phyloP scores from a whole-genome alignment of 2,329 filamentous ascomycete species.

The Daldinia sp. region DNA sequence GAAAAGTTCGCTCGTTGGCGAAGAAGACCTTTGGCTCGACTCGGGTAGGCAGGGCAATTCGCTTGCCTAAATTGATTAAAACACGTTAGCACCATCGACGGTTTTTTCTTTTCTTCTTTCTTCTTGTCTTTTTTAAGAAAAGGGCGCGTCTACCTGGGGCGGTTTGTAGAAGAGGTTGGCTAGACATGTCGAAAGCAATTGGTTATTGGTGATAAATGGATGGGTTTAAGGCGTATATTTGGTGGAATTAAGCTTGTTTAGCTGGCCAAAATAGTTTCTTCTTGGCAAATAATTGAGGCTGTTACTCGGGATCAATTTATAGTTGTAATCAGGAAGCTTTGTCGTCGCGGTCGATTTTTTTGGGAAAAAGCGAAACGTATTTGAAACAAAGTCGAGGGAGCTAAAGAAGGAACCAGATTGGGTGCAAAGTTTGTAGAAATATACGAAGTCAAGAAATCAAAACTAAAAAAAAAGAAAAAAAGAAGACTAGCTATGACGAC shows the following conservation, averaged over 20 bases:
- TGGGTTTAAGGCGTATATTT: constrained; percentile 6
- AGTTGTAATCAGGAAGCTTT: neutral
- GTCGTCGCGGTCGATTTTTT: neutral
- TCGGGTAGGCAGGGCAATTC: constrained; percentile 95
- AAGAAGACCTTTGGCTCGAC: constrained; percentile 99
- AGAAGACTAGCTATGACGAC: constrained; percentile 33
- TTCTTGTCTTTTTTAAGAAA: too few species aligned
- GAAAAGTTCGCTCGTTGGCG: constrained; percentile 98
- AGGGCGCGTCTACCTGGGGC: constrained; percentile 73
- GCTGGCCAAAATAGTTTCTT: constrained; percentile 1
- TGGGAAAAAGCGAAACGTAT: neutral
- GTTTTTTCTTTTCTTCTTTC: too few species aligned
- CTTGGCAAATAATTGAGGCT: neutral
- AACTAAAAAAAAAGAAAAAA: constrained; percentile 11
- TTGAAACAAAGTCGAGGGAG: neutral
- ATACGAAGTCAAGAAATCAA: constrained; percentile 14
- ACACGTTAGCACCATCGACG: constrained; percentile 22
- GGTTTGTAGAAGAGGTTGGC: constrained; percentile 93
- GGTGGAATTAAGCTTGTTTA: constrained; percentile 10
- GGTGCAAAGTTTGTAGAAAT: constrained; percentile 6
- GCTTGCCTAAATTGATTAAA: constrained; percentile 74
- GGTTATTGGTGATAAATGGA: neutral
- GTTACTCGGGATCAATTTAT: neutral
- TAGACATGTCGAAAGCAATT: constrained; percentile 72
- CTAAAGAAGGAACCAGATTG: neutral